phyloP scores from a whole-genome alignment of 768 basidiomycete genomes.

The Inosperma sp. region DNA sequence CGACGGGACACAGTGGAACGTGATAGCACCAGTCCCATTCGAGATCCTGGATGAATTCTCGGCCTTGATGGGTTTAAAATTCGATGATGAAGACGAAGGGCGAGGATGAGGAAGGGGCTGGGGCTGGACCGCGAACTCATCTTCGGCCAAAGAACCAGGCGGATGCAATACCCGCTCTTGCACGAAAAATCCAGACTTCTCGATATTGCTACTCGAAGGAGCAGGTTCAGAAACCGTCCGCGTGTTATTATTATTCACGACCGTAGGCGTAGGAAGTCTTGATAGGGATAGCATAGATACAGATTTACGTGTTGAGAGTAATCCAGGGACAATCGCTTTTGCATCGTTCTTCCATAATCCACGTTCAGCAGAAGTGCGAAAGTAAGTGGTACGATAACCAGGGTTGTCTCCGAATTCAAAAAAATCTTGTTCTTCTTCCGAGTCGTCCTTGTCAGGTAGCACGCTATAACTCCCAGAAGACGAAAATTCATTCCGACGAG shows the following conservation, averaged over 20 bases:
- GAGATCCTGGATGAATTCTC: not conserved
- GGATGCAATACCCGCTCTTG: not conserved
- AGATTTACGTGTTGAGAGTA: constrained; percentile 29
- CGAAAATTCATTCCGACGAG: constrained; percentile 14
- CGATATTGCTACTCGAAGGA: constrained; percentile 19
- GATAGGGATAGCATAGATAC: constrained; percentile 32
- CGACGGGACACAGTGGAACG: constrained; percentile 21
- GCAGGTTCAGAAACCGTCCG: constrained; percentile 40
- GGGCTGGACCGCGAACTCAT: not conserved
- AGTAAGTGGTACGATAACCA: constrained; percentile 44
- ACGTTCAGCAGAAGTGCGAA: constrained; percentile 53
- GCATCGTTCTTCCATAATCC: constrained; percentile 53
- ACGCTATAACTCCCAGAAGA: too few relatives aligned
- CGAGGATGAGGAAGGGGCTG: too few relatives aligned
- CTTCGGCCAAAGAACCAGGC: not conserved
- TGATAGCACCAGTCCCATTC: constrained; percentile 10
- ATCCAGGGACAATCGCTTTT: constrained; percentile 16
- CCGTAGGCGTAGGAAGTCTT: constrained; percentile 26
- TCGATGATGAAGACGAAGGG: not conserved
- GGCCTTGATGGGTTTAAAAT: not conserved
- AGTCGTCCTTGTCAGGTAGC: constrained; percentile 37
- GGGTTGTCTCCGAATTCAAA: constrained; percentile 27
- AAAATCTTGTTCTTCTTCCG: constrained; percentile 26
- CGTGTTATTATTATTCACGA: constrained; percentile 18
- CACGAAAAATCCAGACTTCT: constrained; percentile 6